Percentiles rank a stretch among this genome's conserved stretches.
Conservation (phyloP, 768 basidiomycete species). For the Kwoniella shandongensis region DNA sequence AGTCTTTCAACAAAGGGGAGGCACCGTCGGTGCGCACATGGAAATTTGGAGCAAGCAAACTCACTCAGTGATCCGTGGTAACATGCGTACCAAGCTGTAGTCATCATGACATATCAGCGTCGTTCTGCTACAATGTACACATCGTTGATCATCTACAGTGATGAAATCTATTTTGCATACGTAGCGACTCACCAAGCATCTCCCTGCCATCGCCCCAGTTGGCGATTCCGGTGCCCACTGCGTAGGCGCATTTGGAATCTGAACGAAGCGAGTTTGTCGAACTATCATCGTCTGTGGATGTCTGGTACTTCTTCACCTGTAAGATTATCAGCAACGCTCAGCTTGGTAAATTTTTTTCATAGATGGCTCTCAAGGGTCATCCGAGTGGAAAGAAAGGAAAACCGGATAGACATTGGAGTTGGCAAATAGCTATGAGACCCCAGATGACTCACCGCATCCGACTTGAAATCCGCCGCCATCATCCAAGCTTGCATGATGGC, state of each 20-base stretch:
- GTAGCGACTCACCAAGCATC: slow-evolving; percentile 27
- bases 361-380: too few species aligned
- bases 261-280: slow-evolving; percentile 1
- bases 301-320: too few species aligned
- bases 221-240: slow-evolving; percentile 35
- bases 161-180: neutral
- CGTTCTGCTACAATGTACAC: too few species aligned
- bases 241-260: slow-evolving; percentile 32
- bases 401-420: too few species aligned
- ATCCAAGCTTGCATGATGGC: slow-evolving; percentile 29
- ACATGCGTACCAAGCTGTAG: slow-evolving; percentile 32
- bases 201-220: slow-evolving; percentile 32
- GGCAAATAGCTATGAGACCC: too few species aligned
- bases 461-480: slow-evolving; percentile 21
- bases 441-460: slow-evolving; percentile 21
- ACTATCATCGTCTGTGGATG: neutral
- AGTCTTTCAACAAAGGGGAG: neutral
- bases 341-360: too few species aligned
- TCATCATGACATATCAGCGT: slow-evolving; percentile 5
- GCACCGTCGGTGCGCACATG: too few species aligned
- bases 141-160: neutral
- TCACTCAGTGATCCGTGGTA: slow-evolving; percentile 33
- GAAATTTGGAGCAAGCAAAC: neutral
- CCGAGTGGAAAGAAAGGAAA: too few species aligned
- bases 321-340: too few species aligned